Conservation (phyloP, 495 filamentous ascomycete genomes). For the Talaromyces wortmannii region DNA sequence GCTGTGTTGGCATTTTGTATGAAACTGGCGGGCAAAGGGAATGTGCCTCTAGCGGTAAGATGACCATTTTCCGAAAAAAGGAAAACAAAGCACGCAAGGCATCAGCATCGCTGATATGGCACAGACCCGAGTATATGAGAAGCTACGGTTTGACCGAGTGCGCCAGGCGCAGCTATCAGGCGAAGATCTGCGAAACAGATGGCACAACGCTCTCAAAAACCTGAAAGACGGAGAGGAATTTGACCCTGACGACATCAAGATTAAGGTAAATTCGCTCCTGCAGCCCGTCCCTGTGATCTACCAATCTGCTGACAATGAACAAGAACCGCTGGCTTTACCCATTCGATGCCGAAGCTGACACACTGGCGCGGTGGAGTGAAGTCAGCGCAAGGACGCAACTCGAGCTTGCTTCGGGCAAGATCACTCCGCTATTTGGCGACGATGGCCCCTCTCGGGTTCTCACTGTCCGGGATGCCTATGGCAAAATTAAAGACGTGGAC, state of each 20-base stretch:
- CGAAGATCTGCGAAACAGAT: constrained; percentile 1
- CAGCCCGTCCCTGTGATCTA: background rate
- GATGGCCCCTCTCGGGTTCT: background rate
- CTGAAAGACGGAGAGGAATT: background rate
- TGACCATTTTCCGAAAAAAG: background rate
- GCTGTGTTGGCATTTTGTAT: constrained; percentile 21
- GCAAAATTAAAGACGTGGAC: constrained; percentile 1
- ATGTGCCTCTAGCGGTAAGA: constrained; percentile 1
- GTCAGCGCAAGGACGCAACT: background rate
- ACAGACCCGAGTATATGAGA: background rate
- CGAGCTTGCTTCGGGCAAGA: background rate
- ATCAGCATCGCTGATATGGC: background rate
- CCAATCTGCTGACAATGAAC: background rate
- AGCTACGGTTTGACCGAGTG: background rate
- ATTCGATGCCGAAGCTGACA: background rate
- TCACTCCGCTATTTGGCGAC: background rate
- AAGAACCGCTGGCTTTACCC: constrained; percentile 1
- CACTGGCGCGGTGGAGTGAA: background rate
- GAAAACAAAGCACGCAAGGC: background rate
- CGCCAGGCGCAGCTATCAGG: constrained; percentile 1
- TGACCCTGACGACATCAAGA: constrained; percentile 1
- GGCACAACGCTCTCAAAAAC: background rate
- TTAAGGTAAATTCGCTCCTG: background rate
- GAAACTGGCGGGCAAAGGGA: background rate
- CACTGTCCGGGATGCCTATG: background rate